Evolutionary conservation across 2,329 filamentous ascomycete species (phyloP), one percentile per base, ranked within the genome.

Genomic region (Dothistroma pini): DNA sequence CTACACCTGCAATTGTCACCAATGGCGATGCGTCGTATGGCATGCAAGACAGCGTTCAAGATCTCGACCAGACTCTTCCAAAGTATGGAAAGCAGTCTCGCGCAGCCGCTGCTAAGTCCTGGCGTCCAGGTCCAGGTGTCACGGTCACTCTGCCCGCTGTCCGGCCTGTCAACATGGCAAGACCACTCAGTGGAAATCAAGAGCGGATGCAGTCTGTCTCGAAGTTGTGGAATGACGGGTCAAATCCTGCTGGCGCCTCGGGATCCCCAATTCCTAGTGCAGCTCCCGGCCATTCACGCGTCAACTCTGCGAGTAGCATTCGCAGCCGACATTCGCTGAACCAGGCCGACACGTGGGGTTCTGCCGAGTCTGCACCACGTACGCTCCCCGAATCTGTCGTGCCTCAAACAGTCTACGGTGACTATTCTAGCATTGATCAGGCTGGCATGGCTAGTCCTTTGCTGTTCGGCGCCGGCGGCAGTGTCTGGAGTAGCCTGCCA

Each of bases 301-400:
- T 75, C n/a, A 75, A 75, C 55, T 81, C 79, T 58, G 70, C 71
- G 16, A 75, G 72, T 65, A 79, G 78, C 48, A 68, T 75, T 54
- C 72, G 75, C 60, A 78, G 76, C 58, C 66, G 62, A 12, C 63
- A 60, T n/a, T 74, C 71, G 58, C 63, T 69, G 63, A 66, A 66
- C 21, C 41, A 21, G 44, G 59, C 62, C 10, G 69, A 71, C 44
- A 66, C 68, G 9, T 72, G 69, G 68, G 65, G 60, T 12, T 64
- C 65, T 10, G 44, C 63, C 7, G 68, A 70, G 52, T 59, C 68
- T 47, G 58, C 67, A 12, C 60, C 69, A 57, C 58, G 64, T 35
- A 60, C 57, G 2, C 53, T 66, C n/a, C 57, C 62, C 4, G 61
- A 65, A 11, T 47, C 44, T 29, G 49, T 53, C 41, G 52, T 62